A percentile compares a stretch with the other conserved stretches of the same genome.
Evolutionary conservation across 352 stramenopile species (phyloP).

Genomic region (Pelagophyceae sp.): DNA sequence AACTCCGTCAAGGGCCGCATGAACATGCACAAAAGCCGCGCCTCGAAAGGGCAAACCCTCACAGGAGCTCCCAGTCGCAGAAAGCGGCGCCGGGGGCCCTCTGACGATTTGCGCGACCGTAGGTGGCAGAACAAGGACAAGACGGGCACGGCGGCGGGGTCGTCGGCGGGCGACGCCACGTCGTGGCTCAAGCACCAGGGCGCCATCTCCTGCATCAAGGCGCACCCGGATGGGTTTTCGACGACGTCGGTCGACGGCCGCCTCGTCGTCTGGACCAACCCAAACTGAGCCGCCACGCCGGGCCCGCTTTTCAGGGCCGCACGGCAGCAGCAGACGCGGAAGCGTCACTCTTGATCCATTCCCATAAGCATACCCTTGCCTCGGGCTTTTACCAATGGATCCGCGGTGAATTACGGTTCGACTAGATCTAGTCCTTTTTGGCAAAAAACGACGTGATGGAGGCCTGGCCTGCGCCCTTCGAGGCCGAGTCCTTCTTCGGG

Average conservation of each 20-base stretch:
- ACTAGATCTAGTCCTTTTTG: not conserved
- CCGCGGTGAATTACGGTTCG: too few species aligned
- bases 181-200: slow-evolving; percentile 32
- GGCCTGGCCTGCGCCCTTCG: not conserved
- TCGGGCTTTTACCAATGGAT: too few species aligned
- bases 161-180: not conserved
- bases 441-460: not conserved
- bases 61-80: too few species aligned
- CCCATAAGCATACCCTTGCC: too few species aligned
- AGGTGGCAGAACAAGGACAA: slow-evolving; percentile 30
- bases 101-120: too few species aligned
- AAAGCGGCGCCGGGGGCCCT: too few species aligned
- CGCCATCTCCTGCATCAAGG: slow-evolving; percentile 36
- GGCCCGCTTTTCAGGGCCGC: too few species aligned
- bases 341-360: too few species aligned
- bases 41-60: too few species aligned
- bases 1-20: slow-evolving; percentile 16
- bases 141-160: slow-evolving; percentile 17
- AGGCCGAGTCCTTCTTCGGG: not conserved
- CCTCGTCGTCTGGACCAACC: slow-evolving; percentile 35
- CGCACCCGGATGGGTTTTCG: slow-evolving; percentile 18
- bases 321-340: too few species aligned
- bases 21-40: too few species aligned
- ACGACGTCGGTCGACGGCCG: slow-evolving; percentile 30
- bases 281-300: too few species aligned